Conservation (phyloP, 208 protist genomes). For the Tritrichomonas foetus region DNA sequence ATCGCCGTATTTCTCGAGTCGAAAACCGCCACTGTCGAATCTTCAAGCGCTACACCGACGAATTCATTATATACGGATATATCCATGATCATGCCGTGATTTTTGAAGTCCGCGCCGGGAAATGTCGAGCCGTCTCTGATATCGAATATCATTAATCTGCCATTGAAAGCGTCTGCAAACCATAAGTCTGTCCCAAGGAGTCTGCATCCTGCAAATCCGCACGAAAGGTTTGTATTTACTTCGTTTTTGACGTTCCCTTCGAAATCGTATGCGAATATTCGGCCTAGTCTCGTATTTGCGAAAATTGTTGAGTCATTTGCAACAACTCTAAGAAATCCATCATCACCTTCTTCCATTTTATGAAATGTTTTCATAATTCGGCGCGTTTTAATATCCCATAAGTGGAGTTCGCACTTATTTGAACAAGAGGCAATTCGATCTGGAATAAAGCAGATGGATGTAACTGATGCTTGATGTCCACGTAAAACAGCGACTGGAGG, state of each 20-base stretch:
- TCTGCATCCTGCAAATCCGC: neutral
- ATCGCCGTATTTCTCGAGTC: neutral
- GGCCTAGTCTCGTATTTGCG: neutral
- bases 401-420: neutral
- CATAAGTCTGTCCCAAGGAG: neutral
- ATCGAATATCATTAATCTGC: neutral
- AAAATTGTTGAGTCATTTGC: constrained; percentile 4
- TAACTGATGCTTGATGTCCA: neutral
- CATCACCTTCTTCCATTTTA: neutral
- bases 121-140: neutral
- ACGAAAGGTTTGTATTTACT: neutral
- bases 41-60: neutral
- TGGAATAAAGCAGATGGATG: neutral
- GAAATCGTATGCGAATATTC: neutral
- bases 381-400: neutral
- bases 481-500: constrained; percentile 10
- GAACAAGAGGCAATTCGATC: neutral
- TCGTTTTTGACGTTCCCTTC: neutral
- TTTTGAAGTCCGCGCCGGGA: neutral
- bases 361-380: neutral
- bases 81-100: constrained; percentile 36
- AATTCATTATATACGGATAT: neutral
- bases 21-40: neutral
- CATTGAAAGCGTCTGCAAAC: constrained; percentile 38
- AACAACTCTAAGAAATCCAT: neutral